Conservation (phyloP, 352 stramenopile genomes). For the Globisporangium iwayamae region DNA sequence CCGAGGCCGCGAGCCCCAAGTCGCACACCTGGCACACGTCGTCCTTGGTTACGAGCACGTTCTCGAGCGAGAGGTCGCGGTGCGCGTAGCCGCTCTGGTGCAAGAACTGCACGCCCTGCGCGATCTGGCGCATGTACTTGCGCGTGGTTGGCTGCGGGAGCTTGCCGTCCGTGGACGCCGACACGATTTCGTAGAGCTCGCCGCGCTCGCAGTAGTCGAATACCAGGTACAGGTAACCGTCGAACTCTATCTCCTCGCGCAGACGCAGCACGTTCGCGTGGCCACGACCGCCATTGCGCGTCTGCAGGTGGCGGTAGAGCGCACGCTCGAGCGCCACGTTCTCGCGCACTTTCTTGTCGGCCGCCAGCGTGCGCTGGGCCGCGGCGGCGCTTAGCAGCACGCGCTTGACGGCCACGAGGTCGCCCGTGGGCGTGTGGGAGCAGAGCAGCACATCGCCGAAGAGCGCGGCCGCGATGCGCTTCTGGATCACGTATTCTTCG, state of each 20-base stretch:
- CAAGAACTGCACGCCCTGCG: slow-evolving; percentile 66
- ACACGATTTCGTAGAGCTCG: slow-evolving; percentile 81
- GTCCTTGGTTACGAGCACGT: slow-evolving; percentile 71
- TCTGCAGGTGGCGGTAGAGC: slow-evolving; percentile 58
- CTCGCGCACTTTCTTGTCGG: slow-evolving; percentile 73
- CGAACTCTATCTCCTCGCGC: slow-evolving; percentile 74
- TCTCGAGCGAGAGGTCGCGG: slow-evolving; percentile 82
- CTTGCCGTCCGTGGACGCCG: slow-evolving; percentile 45
- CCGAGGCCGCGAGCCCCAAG: slow-evolving; percentile 66
- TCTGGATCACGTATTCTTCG: slow-evolving; percentile 82
- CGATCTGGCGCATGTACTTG: slow-evolving; percentile 71
- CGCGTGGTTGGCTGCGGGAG: slow-evolving; percentile 31
- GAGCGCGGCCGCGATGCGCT: slow-evolving; percentile 63
- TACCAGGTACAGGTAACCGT: slow-evolving; percentile 78
- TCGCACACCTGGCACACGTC: slow-evolving; percentile 80
- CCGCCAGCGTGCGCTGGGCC: slow-evolving; percentile 54
- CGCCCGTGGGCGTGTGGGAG: slow-evolving; percentile 52
- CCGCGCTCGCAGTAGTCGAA: slow-evolving; percentile 68
- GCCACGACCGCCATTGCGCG: slow-evolving; percentile 51
- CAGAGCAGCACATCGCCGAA: slow-evolving; percentile 83
- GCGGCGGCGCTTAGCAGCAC: slow-evolving; percentile 62
- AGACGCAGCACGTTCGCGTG: slow-evolving; percentile 64
- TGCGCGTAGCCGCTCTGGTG: slow-evolving; percentile 75
- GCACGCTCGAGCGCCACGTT: slow-evolving; percentile 76
- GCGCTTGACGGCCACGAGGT: slow-evolving; percentile 76